Evolutionary conservation across 1,284 basidiomycete genomes (phyloP), one percentile per base, ranked within the genome.

Genomic region (Tranzscheliella williamsii): DNA sequence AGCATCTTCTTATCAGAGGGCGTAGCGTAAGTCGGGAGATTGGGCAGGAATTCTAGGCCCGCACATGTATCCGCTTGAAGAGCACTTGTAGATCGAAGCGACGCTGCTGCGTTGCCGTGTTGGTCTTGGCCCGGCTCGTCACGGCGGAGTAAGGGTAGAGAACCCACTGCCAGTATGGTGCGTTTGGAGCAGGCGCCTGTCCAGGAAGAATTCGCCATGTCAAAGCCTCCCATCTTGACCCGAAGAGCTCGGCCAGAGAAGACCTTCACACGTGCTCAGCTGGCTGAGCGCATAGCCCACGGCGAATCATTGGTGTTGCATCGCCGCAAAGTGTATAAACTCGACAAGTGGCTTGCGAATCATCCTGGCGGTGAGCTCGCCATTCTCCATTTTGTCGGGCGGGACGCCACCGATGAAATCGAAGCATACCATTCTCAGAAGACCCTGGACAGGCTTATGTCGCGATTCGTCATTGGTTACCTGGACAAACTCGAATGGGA

Each of bases 401-500:
- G 94, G 40, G 93, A 99, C 76, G 94, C 92, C 0, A 85, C 87
- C 3, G 90, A 95, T 80, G 94, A 99, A 79, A 89, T 97, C 36
- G 85, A 91, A 60, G 94, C 91, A 11, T 97, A 91, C 80, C 94
- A 99, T 78, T 82, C 83, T 1, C 83, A 85, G 24, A 79, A 82
- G 41, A 88, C 91, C 32, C 69, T 83, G 22, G 80, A 85, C 42
- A 80, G 81, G 20, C 53, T 55, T 39, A 85, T 98, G 76, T 80
- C 81, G 18, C 82, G 83, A 24, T 96, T 88, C 78, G 84, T 85
- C 36, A 82, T 95, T 23, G 94, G 87, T 12, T 82, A 82, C 20
- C 86, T 97, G 16, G 83, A 86, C 46, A 75, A 83, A 29, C 78
- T 80, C 9, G 82, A 79, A 30, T 75, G 71, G 54, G 51, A 67